Evolutionary conservation across 225 moss, liverwort and hornwort species (phyloP).

Genomic region (Marchantia paleacea): DNA sequence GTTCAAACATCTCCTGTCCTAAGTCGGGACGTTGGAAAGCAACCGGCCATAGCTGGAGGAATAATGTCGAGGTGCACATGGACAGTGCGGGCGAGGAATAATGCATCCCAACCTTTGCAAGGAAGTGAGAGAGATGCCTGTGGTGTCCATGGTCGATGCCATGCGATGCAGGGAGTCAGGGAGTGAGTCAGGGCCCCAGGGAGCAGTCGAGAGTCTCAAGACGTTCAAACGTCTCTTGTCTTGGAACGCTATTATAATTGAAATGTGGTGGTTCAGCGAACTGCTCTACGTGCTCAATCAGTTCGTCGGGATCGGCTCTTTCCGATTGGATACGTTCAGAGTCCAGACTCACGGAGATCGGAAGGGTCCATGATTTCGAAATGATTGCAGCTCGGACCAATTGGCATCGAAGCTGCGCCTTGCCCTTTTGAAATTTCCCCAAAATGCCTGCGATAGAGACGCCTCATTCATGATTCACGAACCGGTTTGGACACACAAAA

Average conservation of each 20-base stretch:
- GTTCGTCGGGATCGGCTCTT: not conserved
- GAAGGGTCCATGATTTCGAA: not conserved
- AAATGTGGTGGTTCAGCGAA: not conserved
- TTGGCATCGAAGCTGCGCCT: not conserved
- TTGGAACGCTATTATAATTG: not conserved
- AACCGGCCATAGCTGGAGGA: no score
- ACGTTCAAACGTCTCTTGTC: not conserved
- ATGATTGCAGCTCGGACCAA: not conserved
- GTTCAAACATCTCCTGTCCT: not conserved
- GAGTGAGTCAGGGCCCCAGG: not conserved
- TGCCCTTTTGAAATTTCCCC: no score
- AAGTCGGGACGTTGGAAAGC: not conserved
- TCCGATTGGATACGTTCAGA: not conserved
- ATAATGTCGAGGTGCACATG: no score
- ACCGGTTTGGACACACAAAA: not conserved
- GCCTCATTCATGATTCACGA: not conserved
- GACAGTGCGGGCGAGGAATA: no score
- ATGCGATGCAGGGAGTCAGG: no score
- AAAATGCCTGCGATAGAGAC: no score
- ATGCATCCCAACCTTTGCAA: no score
- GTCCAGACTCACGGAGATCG: not conserved
- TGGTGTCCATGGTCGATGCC: no score
- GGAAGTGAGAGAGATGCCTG: no score
- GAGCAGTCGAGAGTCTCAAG: not conserved
- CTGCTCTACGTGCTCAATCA: not conserved